Evolutionary conservation across 495 filamentous ascomycete species (phyloP), one percentile per base, ranked within the genome.

Genomic region (Xylaria venustula): DNA sequence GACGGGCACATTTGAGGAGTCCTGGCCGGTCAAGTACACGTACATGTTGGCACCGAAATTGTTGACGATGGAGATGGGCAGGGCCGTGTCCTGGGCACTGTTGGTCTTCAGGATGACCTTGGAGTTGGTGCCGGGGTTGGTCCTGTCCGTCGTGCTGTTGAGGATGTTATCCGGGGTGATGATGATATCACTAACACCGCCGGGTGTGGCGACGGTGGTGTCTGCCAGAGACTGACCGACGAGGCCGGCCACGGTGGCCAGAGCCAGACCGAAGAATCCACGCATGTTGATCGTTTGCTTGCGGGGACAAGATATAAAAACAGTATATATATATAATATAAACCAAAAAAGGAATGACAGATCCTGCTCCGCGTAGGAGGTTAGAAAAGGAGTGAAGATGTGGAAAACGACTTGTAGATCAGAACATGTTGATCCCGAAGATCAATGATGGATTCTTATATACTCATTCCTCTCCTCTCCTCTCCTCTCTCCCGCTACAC

Each of bases 31-130:
- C n/a, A 80, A 50, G 59, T 77, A 80, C 49, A 70, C 71, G 58
- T 75, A 72, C 57, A 79, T 60, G 2, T 67, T 63, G 49, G 58
- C 70, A 40, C 61, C 75, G 49, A 75, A 73, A 66, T 80, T 79
- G 67, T 80, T 80, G 8, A 67, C 62, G 23, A 80, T 28, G 32
- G 67, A 57, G 19, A 74, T 65, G 17, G 49, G 36, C 0, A 60
- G 42, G 23, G 54, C 25, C 1, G 46, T 47, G n/a, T 34, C 36
- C 19, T 60, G 57, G 34, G 57, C 34, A 32, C 22, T n/a, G 22
- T 45, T 49, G 0, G 8, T 52, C 57, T 65, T 67, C 26, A 68
- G 59, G 0, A 62, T 55, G 51, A n/a, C n/a, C 30, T 11, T 34
- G 30, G 48, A 62, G 26, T 57, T 32, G 4, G 30, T 22, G 6